Evolutionary conservation across 768 basidiomycete species (phyloP).

Genomic region (Suillus placidus): DNA sequence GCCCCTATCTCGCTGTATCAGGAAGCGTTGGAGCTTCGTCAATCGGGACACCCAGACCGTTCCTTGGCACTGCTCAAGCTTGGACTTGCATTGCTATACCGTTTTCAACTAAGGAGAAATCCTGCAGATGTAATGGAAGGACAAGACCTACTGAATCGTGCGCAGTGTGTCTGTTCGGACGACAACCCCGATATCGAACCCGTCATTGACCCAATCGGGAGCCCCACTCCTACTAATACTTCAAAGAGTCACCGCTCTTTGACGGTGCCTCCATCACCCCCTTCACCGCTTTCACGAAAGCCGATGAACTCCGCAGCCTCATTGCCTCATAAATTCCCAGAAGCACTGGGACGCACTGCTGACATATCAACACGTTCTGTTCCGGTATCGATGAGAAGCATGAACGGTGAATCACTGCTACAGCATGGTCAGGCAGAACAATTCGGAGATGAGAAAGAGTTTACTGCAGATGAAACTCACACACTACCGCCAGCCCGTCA

Average conservation of each 20-base stretch:
- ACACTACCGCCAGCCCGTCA: background rate
- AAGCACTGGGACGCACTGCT: slow-evolving; percentile 1
- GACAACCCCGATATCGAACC: background rate
- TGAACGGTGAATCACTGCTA: background rate
- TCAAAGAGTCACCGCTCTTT: background rate
- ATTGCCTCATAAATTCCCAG: slow-evolving; percentile 3
- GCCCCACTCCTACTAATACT: background rate
- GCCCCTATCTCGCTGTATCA: slow-evolving; percentile 8
- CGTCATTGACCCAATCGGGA: background rate
- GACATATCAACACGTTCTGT: slow-evolving; percentile 7
- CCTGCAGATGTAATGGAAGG: slow-evolving; percentile 7
- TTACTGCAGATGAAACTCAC: background rate
- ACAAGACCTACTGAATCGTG: slow-evolving; percentile 3
- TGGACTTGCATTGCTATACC: slow-evolving; percentile 9
- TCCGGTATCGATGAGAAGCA: background rate
- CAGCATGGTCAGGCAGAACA: slow-evolving; percentile 2
- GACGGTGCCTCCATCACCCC: background rate
- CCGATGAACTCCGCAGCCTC: background rate
- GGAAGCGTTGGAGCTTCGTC: slow-evolving; percentile 16
- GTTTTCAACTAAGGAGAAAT: slow-evolving; percentile 8
- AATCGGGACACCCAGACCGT: slow-evolving; percentile 13
- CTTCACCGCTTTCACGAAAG: slow-evolving; percentile 4
- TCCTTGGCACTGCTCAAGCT: slow-evolving; percentile 10
- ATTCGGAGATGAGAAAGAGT: slow-evolving; percentile 8
- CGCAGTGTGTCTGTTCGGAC: background rate